Evolutionary conservation across 768 basidiomycete species (phyloP), one percentile per base, ranked within the genome.

Genomic region (Amanita exitialis): DNA sequence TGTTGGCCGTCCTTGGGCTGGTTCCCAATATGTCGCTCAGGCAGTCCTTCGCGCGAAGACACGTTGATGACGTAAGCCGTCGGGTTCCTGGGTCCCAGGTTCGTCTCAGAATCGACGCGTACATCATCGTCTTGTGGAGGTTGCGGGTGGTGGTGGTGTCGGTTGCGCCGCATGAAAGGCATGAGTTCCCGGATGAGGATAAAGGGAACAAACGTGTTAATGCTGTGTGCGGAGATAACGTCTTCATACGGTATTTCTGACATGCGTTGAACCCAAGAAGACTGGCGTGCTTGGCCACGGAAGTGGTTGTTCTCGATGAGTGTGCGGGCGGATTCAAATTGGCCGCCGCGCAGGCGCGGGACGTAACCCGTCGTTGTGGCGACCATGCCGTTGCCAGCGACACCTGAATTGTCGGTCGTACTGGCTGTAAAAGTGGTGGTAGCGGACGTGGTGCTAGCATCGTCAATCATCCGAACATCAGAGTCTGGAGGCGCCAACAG

Each of bases 141-240:
- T 25, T 20, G 18, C 15, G 30, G 7, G 16, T 38, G 16, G 1
- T 2, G 20, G n/a, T 13, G 49, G 13, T 32, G n/a, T n/a, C n/a
- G 20, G 15, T 23, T 6, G 6, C 49, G 39, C 18, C 51, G 54
- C 61, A 68, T 63, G 49, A 63, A 56, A 13, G 60, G 58, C 32
- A 67, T 57, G n/a, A 64, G 58, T 44, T 65, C 65, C 20, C 67
- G 59, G 18, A 67, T 59, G 30, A 70, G 62, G 45, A 67, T 67
- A 53, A 69, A 65, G 15, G 67, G 69, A 41, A 65, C 66, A 54
- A 68, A 67, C 0, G 66, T 62, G 50, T 68, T 67, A 46, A 70
- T 62, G 39, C 66, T 66, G 25, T 66, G 67, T 1, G 66, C 66
- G 6, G 64, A 62, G 39, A 70, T 61, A 12, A 69, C 61, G 43